Base-by-base conservation (phyloP, 306 rosid genomes). In the Cotoneaster glaucophyllus region DNA sequence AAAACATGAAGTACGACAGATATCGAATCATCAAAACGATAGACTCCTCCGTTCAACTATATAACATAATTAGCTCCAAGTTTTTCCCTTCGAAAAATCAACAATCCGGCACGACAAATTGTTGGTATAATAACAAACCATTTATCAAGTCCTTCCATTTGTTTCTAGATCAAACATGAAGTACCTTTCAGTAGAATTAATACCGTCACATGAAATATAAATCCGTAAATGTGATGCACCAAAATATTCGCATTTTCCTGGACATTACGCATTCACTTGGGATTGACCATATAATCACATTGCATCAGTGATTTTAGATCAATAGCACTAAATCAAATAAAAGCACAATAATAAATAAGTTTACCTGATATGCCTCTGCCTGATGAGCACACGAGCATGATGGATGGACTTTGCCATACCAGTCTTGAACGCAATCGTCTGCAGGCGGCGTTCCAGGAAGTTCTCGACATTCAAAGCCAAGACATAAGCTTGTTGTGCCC, bases 391-490 rank as follows among this genome's bases (percentile, higher is more conserved):
- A 25, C 50, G 80, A 13, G 80, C 74, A 57, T 68, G 80, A 13
- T 77, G 74, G 12, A 73, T 59, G 6, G 77, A 59, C 77, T 41
- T 68, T 1, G 74, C 50, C 74, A 77, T 56, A 69, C 80, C 62
- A 9, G 32, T 67, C 29, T 68, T 57, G 50, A 77, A 77, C 29
- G 68, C 74, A 10, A 68, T 45, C 4, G 74, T 77, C 57, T 77
- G 50, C n/a, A 57, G 53, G 34, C 74, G 69, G 29, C 69, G 45
- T 72, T 77, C 80, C 0, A 77, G 80, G 53, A 77, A 77, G 52
- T 67, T 77, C 67, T 75, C 79, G n/a, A 75, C 79, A 12, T 56
- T 37, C 74, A 56, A 68, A 34, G 80, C 80, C 67, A 77, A 57
- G 39, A 77, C 80, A 68, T 77, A 68, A 74, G 78, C 71, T 64